A percentile compares a stretch with the other conserved stretches of the same genome.
phyloP scores from a whole-genome alignment of 306 rosid genomes.

The Lablab purpureus region DNA sequence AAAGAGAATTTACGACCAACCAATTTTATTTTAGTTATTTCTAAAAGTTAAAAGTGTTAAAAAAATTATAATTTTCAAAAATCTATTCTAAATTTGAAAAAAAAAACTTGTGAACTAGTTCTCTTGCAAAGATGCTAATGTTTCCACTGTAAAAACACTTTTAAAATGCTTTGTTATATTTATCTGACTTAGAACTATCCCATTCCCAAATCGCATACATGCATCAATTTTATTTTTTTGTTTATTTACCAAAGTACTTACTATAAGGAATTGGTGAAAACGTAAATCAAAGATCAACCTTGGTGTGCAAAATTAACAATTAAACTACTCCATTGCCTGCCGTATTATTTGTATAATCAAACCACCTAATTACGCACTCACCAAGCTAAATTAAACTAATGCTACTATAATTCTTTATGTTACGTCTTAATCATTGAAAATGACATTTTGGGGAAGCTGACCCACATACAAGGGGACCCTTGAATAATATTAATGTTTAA shows the following conservation, averaged over 20 bases:
- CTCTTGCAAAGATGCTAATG: too few species aligned
- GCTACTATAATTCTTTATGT: background rate
- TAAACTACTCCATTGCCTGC: constrained; percentile 14
- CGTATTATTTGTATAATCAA: constrained; percentile 28
- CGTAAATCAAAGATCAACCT: background rate
- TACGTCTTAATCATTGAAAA: constrained; percentile 51
- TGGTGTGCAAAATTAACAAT: constrained; percentile 1
- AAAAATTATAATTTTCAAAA: too few species aligned
- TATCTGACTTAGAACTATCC: background rate
- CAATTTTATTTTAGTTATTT: too few species aligned
- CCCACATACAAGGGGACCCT: constrained; percentile 47
- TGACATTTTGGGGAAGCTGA: constrained; percentile 42
- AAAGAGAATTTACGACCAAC: too few species aligned
- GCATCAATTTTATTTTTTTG: background rate
- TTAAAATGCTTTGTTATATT: too few species aligned
- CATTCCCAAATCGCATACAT: background rate
- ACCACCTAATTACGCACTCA: constrained; percentile 38
- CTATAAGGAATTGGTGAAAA: background rate
- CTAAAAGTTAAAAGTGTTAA: too few species aligned
- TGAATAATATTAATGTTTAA: background rate
- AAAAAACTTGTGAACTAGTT: too few species aligned
- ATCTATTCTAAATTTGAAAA: too few species aligned
- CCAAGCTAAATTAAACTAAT: background rate
- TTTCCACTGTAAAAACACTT: too few species aligned
- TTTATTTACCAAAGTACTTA: background rate